Evolutionary conservation across 1,284 basidiomycete genomes (phyloP), one percentile per base, ranked within the genome.

Genomic region (Apiotrichum mycotoxinovorans): DNA sequence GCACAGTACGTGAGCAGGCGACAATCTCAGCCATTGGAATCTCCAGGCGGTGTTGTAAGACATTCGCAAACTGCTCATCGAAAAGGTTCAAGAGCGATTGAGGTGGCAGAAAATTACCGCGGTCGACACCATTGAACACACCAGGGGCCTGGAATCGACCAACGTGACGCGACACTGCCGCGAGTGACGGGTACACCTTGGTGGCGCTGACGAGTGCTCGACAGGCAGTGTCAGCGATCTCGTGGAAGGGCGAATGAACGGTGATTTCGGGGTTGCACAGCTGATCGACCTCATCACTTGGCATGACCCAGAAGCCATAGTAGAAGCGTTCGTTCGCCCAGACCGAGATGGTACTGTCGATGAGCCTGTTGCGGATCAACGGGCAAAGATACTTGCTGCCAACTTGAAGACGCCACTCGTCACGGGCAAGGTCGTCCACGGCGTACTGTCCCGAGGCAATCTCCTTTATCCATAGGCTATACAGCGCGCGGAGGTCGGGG

Each of bases 281-380:
- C 51, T 64, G 63, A 4, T 42, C 30, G 22, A 72, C 52, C 51
- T 72, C 70, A 42, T 70, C 69, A 18, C 54, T 56, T 4, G 70
- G 70, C 27, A 61, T 48, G 22, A 72, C 59, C 70, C 70, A 72
- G 26, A 62, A 63, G 10, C 65, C 70, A 20, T 53, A 46, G 26
- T 57, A 47, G 25, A 70, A 57, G 12, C 70, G 61, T 40, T 63
- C 61, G 20, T 26, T 52, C 46, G 63, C 45, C 54, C 58, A 72
- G 17, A 57, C 51, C 30, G 62, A 53, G 44, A 72, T 51, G 34
- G 55, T 61, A 8, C 50, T 58, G 4, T 50, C 23, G 27, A 56
- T 46, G 17, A 68, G 48, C 48, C 56, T 60, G 0, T 35, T 40
- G 22, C 62, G 54, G n/a, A 62, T 22, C 18, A 41, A 26, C 14